Percentiles rank a stretch among this genome's conserved stretches.
Evolutionary conservation across 1,139 yeast genomes (phyloP).

Genomic region (Kodamaea plutei): DNA sequence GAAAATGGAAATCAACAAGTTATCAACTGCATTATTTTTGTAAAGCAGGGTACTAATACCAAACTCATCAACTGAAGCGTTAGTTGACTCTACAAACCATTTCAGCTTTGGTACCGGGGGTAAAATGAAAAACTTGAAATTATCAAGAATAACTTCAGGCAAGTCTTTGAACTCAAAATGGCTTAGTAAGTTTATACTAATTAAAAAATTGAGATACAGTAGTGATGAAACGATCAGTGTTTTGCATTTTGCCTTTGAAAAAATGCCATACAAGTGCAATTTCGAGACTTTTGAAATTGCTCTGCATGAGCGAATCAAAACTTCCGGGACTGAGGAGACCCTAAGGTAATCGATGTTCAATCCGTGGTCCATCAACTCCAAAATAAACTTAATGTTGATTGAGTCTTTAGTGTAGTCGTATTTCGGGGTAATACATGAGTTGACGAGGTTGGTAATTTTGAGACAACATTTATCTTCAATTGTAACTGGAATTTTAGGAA

Average conservation of each 20-base stretch:
- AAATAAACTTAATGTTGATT: conserved; percentile 13
- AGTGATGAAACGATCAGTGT: conserved; percentile 20
- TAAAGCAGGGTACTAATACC: conserved; percentile 7
- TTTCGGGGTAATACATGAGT: no score
- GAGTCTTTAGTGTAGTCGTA: no score
- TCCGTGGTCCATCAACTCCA: conserved; percentile 28
- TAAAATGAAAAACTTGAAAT: conserved; percentile 16
- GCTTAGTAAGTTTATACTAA: conserved; percentile 16
- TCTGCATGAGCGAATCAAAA: no score
- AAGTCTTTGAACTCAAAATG: conserved; percentile 10
- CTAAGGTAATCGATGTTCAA: conserved; percentile 6
- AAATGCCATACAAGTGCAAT: conserved; percentile 16
- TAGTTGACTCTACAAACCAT: conserved; percentile 11
- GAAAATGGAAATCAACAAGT: conserved; percentile 10
- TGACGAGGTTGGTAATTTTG: no score
- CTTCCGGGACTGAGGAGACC: no score
- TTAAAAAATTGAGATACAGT: conserved; percentile 17
- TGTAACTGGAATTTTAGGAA: no score
- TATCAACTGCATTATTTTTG: conserved; percentile 3
- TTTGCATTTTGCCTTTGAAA: conserved; percentile 22
- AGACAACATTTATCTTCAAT: no score
- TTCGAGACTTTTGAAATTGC: no score
- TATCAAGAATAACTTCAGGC: conserved; percentile 15
- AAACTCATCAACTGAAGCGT: conserved; percentile 8
- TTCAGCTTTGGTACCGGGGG: conserved; percentile 30